Evolutionary conservation across 1,284 basidiomycete species (phyloP), one percentile per base, ranked within the genome.

Genomic region (Rhodotorula mucilaginosa): DNA sequence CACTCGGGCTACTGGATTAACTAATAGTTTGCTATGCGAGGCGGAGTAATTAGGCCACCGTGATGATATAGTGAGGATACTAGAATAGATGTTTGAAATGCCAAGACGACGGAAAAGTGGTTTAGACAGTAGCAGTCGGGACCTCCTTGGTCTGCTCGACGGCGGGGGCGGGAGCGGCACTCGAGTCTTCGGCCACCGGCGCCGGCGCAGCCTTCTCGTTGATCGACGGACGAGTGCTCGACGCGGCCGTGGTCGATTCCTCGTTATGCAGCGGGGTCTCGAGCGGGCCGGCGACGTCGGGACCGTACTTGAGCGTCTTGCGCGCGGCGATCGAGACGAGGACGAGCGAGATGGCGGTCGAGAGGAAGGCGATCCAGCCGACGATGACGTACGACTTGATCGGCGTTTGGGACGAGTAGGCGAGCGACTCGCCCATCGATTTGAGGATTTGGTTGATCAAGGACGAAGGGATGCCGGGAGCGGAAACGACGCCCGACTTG

Each of bases 271-370:
- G 23, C 21, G 51, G 51, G 51, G 51, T 52, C 51, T 52, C 64
- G 58, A 49, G 61, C 49, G 60, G 52, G 57, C 60, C 31, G 1
- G 21, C 47, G n/a, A 26, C 58, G 39, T 71, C 72, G 19, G 61
- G 52, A 18, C 72, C 72, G 70, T 76, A 46, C 65, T 76, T 74
- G 68, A 72, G 68, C 39, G 73, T 67, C 52, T 76, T 64, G 44
- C 74, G 72, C 3, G 72, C 74, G 1, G 71, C 71, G 51, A 72
- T 39, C 34, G 68, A 71, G 29, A 74, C 70, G 66, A 76, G 72
- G 23, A 75, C 51, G 64, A 75, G 63, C 44, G 67, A 67, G 61
- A 75, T 61, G 34, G 59, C 31, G 44, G 71, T 73, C 21, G 65
- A 68, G 61, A 68, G 58, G 58, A 70, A 72, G 19, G 70, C 70